phyloP scores from a whole-genome alignment of 257 asterid species.

The Primulina huaijiensis region DNA sequence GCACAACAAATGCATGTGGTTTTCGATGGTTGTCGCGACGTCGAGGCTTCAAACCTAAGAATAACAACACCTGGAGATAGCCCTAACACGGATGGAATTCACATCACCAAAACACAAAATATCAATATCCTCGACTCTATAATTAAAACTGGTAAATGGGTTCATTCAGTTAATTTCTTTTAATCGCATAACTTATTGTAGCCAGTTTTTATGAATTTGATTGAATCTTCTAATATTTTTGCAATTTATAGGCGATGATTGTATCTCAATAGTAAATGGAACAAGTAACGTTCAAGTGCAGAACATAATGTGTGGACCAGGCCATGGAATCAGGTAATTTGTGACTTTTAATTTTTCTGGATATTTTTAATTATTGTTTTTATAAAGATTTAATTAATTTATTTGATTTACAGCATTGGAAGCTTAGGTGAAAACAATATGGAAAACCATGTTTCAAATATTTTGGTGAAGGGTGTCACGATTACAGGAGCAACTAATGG shows the following conservation, averaged over 20 bases:
- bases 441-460: constrained; percentile 56
- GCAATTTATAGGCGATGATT: constrained; percentile 66
- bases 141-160: constrained; percentile 44
- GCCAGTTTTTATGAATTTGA: constrained; percentile 8
- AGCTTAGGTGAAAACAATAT: constrained; percentile 76
- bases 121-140: constrained; percentile 34
- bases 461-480: constrained; percentile 52
- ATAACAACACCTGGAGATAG: constrained; percentile 49
- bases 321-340: constrained; percentile 90
- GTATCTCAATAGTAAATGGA: constrained; percentile 80
- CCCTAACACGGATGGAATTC: constrained; percentile 73
- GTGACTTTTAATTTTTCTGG: not conserved
- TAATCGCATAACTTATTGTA: not conserved
- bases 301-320: constrained; percentile 77
- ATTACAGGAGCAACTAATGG: constrained; percentile 80
- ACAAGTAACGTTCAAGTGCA: constrained; percentile 51
- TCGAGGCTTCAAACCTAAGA: constrained; percentile 39
- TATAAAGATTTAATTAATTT: not conserved
- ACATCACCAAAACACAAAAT: constrained; percentile 46
- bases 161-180: not conserved
- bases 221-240: not conserved
- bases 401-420: constrained; percentile 62
- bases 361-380: not conserved
- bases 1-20: constrained; percentile 76
- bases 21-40: constrained; percentile 40